phyloP scores from a whole-genome alignment of 495 filamentous ascomycete genomes.

The Entonaema liquescens region DNA sequence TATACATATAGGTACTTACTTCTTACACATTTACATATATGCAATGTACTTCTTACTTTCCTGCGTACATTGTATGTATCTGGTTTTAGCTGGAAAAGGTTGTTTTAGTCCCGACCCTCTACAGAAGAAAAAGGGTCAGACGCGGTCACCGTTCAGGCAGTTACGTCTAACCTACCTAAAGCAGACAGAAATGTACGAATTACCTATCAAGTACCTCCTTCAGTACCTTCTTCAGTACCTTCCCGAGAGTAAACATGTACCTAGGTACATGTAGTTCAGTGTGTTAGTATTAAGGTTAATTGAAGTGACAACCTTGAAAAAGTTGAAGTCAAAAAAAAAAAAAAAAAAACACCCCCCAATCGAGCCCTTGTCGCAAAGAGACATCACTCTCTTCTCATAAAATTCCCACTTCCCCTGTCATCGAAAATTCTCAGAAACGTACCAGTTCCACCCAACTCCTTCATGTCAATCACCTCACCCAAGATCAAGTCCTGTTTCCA shows the following conservation, averaged over 20 bases:
- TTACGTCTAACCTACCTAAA: constrained; percentile 36
- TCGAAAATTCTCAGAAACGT: constrained; percentile 32
- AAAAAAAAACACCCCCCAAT: background rate
- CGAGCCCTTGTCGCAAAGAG: constrained; percentile 22
- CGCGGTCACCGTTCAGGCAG: constrained; percentile 39
- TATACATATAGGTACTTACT: constrained; percentile 19
- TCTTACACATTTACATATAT: constrained; percentile 19
- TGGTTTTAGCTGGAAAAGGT: constrained; percentile 15
- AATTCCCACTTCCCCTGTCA: constrained; percentile 28
- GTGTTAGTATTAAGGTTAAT: constrained; percentile 29
- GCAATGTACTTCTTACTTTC: background rate
- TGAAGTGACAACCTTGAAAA: constrained; percentile 20
- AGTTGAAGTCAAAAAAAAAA: constrained; percentile 1
- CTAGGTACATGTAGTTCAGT: constrained; percentile 4
- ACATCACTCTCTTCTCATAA: constrained; percentile 13
- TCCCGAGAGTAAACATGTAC: constrained; percentile 4
- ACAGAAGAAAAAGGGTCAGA: constrained; percentile 20
- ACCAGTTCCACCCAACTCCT: constrained; percentile 38
- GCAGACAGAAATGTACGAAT: constrained; percentile 24
- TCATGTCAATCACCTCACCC: constrained; percentile 40
- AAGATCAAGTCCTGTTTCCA: constrained; percentile 28
- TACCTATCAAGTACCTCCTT: background rate
- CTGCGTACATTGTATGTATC: constrained; percentile 21
- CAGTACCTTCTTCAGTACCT: background rate
- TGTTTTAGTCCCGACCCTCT: constrained; percentile 22